phyloP scores from a whole-genome alignment of 1,284 basidiomycete genomes.

The Mycena sp. region DNA sequence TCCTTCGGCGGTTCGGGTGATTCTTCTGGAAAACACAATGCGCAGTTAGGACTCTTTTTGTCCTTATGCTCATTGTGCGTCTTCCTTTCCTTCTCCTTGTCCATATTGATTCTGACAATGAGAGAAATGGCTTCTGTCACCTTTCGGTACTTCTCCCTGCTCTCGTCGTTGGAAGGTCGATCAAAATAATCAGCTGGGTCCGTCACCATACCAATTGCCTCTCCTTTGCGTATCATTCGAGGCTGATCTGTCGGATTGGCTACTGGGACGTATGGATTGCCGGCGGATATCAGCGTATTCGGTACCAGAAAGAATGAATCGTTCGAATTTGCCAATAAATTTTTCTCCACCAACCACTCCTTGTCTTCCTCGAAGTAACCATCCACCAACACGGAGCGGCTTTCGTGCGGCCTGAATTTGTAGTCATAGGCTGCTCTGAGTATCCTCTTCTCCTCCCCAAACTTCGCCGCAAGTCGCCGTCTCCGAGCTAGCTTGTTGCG shows the following conservation, averaged over 20 bases:
- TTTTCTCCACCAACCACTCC: conserved; percentile 24
- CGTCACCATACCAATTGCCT: not conserved
- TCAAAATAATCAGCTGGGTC: not conserved
- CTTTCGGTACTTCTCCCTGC: not conserved
- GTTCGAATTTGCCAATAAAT: conserved; percentile 14
- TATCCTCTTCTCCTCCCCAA: not conserved
- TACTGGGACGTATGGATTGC: not conserved
- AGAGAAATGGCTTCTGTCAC: not conserved
- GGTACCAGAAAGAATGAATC: conserved; percentile 11
- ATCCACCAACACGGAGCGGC: not conserved
- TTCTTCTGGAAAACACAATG: too few species aligned
- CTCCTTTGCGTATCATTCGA: conserved; percentile 4
- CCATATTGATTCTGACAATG: too few species aligned
- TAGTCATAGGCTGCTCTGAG: not conserved
- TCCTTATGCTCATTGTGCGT: too few species aligned
- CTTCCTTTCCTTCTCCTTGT: too few species aligned
- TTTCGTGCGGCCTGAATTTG: not conserved
- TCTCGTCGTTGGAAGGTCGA: not conserved
- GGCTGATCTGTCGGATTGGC: conserved; percentile 10
- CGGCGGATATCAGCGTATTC: conserved; percentile 4
- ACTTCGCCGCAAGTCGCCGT: not conserved
- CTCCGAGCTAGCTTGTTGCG: not conserved
- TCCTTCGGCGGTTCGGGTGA: too few species aligned
- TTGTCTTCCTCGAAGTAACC: conserved; percentile 8
- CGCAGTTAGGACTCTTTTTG: too few species aligned